Evolutionary conservation across 164 flowering plant genomes (phyloP).

Genomic region (Stephania cephalantha): DNA sequence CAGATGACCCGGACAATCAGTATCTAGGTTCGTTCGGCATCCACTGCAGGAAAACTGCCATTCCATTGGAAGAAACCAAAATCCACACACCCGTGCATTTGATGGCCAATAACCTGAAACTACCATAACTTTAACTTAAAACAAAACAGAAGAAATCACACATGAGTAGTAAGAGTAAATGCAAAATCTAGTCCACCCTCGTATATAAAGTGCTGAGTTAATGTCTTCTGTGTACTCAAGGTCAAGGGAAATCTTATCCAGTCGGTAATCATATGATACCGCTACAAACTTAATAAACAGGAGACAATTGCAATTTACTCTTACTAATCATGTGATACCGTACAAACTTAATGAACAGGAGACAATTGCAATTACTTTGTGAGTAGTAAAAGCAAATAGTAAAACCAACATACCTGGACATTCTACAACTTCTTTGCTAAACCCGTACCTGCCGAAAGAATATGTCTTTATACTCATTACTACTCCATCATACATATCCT

Average conservation of each 20-base stretch:
- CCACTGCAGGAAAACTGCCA: conserved; percentile 80
- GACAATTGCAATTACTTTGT: background rate
- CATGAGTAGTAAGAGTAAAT: too few relatives aligned
- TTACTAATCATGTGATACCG: too few relatives aligned
- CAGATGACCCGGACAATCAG: conserved; percentile 19
- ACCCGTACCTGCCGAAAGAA: conserved; percentile 64
- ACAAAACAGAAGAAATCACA: background rate
- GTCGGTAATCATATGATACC: too few relatives aligned
- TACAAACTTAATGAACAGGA: background rate
- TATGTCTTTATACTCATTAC: too few relatives aligned
- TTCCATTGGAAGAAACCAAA: conserved; percentile 74
- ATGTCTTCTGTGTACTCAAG: too few relatives aligned
- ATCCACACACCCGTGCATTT: conserved; percentile 70
- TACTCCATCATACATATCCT: too few relatives aligned
- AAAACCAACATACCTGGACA: conserved; percentile 66
- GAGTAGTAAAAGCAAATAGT: background rate
- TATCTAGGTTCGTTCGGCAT: conserved; percentile 42
- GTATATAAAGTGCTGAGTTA: too few relatives aligned
- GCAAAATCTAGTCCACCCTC: too few relatives aligned
- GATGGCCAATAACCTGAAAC: conserved; percentile 91
- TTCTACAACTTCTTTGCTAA: conserved; percentile 87
- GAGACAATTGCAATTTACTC: background rate
- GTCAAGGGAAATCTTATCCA: too few relatives aligned
- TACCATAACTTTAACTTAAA: background rate
- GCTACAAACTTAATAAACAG: background rate